phyloP scores from a whole-genome alignment of 108 stramenopile species.

The Conticribra guillardii region DNA sequence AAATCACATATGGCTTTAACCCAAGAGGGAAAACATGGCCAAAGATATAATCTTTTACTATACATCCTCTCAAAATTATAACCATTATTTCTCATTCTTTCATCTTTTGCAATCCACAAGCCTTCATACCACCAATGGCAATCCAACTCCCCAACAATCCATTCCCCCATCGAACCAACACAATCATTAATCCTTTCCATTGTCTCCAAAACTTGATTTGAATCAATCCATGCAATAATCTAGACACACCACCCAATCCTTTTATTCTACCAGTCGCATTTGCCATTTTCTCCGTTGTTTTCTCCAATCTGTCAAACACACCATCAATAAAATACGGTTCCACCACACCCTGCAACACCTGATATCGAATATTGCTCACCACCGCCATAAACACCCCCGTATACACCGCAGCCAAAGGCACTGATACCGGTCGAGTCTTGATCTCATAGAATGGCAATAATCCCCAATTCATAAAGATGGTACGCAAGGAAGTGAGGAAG shows the following conservation, averaged over 20 bases:
- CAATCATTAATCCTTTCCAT: conserved; percentile 33
- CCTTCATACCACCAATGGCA: conserved; percentile 82
- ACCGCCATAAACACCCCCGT: conserved; percentile 78
- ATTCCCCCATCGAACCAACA: conserved; percentile 64
- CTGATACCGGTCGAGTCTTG: conserved; percentile 59
- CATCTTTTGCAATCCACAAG: conserved; percentile 67
- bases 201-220: conserved; percentile 10
- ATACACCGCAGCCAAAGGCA: conserved; percentile 64
- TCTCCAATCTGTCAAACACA: conserved; percentile 40
- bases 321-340: conserved; percentile 69
- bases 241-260: neutral
- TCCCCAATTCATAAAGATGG: conserved; percentile 51
- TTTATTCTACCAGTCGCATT: neutral
- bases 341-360: conserved; percentile 79
- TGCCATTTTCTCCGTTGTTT: neutral
- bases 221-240: conserved; percentile 1
- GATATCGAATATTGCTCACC: conserved; percentile 81
- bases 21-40: too few species aligned
- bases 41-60: too few species aligned
- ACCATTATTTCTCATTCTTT: conserved; percentile 21
- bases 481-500: conserved; percentile 50
- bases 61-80: too few species aligned
- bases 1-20: too few species aligned
- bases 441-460: conserved; percentile 14
- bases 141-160: conserved; percentile 74